These are phyloP conservation scores for Inga laurina DNA, from an alignment of 306 rosid genomes.

Conservation along the genomic window DNA sequence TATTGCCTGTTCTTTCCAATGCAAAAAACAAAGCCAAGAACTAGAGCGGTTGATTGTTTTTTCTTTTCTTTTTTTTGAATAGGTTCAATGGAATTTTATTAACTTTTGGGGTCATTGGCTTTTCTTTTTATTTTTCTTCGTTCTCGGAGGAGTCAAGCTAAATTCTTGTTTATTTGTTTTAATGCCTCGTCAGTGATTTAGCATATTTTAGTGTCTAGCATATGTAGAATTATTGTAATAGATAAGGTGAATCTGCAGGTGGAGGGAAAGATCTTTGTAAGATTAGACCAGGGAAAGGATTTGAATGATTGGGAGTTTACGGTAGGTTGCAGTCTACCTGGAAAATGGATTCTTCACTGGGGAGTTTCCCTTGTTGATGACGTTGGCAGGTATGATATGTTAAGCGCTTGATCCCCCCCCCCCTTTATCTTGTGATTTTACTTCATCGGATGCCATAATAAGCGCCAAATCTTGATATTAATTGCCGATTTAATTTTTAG, in stretches of 20 bases:
- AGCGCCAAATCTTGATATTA: slow-evolving; percentile 8
- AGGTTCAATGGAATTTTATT: background rate
- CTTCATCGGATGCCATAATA: slow-evolving; percentile 1
- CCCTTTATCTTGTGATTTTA: background rate
- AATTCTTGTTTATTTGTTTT: background rate
- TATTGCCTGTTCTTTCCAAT: background rate
- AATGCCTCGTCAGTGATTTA: slow-evolving; percentile 13
- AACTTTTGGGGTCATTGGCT: background rate
- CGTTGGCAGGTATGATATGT: slow-evolving; percentile 61
- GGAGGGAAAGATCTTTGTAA: slow-evolving; percentile 75
- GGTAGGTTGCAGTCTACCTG: slow-evolving; percentile 80
- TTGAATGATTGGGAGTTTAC: slow-evolving; percentile 54
- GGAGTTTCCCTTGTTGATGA: slow-evolving; percentile 76
- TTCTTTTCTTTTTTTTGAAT: background rate
- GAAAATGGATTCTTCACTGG: slow-evolving; percentile 98
- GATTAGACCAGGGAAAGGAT: slow-evolving; percentile 59
- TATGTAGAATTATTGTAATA: slow-evolving; percentile 22
- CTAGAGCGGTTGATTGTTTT: background rate
- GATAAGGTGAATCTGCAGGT: slow-evolving; percentile 57
- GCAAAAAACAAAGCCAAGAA: background rate
- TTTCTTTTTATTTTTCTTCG: slow-evolving; percentile 14
- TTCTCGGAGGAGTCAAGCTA: background rate
- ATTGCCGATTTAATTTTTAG: slow-evolving; percentile 21
- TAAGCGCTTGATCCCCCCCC: background rate
- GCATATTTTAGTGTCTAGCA: slow-evolving; percentile 23